These are phyloP conservation scores for Ophiocordyceps robertsii DNA, from an alignment of 2,329 filamentous ascomycete species.

Conservation along the genomic window DNA sequence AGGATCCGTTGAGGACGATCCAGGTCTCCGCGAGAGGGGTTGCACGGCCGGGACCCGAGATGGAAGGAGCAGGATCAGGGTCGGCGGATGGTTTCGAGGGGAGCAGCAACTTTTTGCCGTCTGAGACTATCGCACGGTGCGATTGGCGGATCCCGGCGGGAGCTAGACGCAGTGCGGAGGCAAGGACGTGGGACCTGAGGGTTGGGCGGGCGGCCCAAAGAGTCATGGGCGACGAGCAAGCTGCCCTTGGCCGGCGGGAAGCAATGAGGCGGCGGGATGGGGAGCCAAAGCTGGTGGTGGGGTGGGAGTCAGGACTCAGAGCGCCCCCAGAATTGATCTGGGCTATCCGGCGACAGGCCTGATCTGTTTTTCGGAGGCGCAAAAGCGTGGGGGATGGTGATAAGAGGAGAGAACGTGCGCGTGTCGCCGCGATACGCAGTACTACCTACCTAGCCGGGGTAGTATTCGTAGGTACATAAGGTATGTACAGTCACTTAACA, in stretches of 20 bases:
- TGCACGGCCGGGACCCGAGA: not conserved
- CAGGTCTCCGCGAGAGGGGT: not conserved
- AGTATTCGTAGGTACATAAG: too few species aligned
- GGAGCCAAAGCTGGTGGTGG: too few species aligned
- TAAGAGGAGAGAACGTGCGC: too few species aligned
- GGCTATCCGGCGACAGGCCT: too few species aligned
- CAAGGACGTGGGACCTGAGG: not conserved
- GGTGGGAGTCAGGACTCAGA: too few species aligned
- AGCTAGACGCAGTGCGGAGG: not conserved
- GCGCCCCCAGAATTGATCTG: too few species aligned
- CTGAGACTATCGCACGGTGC: not conserved
- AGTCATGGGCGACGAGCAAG: not conserved
- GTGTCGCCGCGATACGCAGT: too few species aligned
- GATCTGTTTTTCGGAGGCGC: too few species aligned
- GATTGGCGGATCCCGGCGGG: not conserved
- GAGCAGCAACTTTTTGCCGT: not conserved
- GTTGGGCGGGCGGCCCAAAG: not conserved
- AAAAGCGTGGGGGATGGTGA: too few species aligned
- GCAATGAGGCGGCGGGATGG: too few species aligned
- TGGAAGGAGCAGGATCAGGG: not conserved
- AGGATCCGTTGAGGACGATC: not conserved
- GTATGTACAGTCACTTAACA: too few species aligned
- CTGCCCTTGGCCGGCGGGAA: not conserved
- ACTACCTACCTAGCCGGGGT: too few species aligned
- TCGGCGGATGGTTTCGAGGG: not conserved